These are phyloP conservation scores for Macrotyloma uniflorum DNA, from an alignment of 306 rosid genomes.

Conservation along the genomic window DNA sequence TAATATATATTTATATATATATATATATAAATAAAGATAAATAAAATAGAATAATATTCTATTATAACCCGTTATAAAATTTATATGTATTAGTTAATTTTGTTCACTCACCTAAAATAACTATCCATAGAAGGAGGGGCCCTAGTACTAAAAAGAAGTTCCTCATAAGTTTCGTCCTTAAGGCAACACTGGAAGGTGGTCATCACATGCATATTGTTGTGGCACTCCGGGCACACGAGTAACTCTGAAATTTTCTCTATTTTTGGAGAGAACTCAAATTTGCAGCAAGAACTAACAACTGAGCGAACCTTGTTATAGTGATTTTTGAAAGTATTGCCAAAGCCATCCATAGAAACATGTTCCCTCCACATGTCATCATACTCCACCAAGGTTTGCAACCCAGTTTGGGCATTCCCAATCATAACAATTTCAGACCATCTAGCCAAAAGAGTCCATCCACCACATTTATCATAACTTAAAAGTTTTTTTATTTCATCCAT, in stretches of 20 bases:
- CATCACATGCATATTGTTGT: conserved; percentile 48
- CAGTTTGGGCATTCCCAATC: conserved; percentile 50
- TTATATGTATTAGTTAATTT: too few species aligned
- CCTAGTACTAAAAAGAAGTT: conserved; percentile 8
- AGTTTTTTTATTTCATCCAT: too few species aligned
- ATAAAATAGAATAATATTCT: neutral
- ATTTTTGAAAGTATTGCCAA: conserved; percentile 32
- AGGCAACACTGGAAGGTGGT: conserved; percentile 62
- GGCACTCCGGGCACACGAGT: conserved; percentile 53
- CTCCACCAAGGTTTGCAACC: conserved; percentile 43
- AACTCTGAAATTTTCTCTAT: conserved; percentile 44
- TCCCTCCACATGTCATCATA: conserved; percentile 49
- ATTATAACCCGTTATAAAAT: too few species aligned
- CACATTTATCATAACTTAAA: conserved; percentile 50
- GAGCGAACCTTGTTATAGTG: conserved; percentile 42
- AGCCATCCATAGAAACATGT: neutral
- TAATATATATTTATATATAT: too few species aligned
- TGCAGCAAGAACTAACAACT: conserved; percentile 37
- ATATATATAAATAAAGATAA: too few species aligned
- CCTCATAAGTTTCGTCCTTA: conserved; percentile 37
- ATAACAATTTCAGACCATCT: conserved; percentile 45
- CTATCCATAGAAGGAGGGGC: too few species aligned
- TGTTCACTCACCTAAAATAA: too few species aligned
- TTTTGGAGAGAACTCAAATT: conserved; percentile 20
- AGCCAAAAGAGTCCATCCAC: conserved; percentile 54